Evolutionary conservation across 768 basidiomycete genomes (phyloP), one percentile per base, ranked within the genome.

Genomic region (Mycena galopus): DNA sequence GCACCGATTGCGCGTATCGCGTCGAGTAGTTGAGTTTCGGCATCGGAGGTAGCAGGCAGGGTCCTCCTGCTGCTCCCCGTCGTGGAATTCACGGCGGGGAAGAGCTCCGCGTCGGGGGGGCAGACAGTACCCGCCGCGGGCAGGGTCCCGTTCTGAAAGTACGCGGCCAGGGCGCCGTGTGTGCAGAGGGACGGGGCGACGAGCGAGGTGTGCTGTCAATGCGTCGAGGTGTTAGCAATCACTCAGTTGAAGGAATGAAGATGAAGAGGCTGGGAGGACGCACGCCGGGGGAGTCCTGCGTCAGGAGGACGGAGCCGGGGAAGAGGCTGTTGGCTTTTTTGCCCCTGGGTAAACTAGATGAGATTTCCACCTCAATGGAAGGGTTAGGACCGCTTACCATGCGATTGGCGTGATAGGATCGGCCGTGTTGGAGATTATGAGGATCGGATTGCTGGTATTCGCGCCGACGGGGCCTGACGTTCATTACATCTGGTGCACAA

Each of bases 141-240:
- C 19, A 81, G 68, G 27, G 75, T 78, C 30, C 80, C 79, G 33
- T 80, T 71, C n/a, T 27, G 35, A 53, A 81, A 80, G 69, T 80
- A 81, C 69, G 29, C 67, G 69, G 47, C n/a, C n/a, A 81, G 65
- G 23, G 35, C 32, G 30, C 39, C 64, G 14, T 67, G 55, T 6
- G 76, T 77, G 72, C 80, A 81, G 21, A 56, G 42, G 25, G 78
- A 80, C 10, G 70, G 60, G 7, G 71, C 76, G 32, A 71, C 59
- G 21, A 74, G n/a, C 29, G 76, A 77, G 35, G 56, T 72, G 67
- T 78, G 78, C 65, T 75, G 65, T 17, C 16, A 17, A 30, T 14
- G 19, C 11, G 50, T 51, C 27, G 50, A 10, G 7, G 6, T 37
- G 35, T 11, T 16, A 37, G 16, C 16, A 10, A 37, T 37, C 11